These are phyloP conservation scores for Senecio squalidus DNA, from an alignment of 140 eudicot genomes.

Conservation along the genomic window DNA sequence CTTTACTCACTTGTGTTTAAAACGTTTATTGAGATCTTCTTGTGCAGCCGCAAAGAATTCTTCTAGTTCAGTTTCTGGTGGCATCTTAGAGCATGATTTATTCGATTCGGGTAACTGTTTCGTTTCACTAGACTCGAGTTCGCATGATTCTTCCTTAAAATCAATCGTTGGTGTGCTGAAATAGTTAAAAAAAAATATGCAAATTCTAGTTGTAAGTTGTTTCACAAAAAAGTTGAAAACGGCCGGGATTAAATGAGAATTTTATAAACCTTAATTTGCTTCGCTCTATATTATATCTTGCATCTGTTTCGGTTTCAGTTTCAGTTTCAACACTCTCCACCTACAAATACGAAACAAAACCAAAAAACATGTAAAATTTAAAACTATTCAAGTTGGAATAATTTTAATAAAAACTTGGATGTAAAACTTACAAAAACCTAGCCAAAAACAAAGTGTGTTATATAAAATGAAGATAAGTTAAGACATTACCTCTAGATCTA, in stretches of 20 bases:
- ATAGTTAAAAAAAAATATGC: not conserved
- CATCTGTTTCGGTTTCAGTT: conserved; percentile 25
- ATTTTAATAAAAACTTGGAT: conserved; percentile 12
- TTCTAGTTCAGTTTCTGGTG: conserved; percentile 56
- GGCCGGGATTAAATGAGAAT: conserved; percentile 17
- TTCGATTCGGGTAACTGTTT: conserved; percentile 9
- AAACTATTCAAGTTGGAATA: not conserved
- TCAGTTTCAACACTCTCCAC: conserved; percentile 25
- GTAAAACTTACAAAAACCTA: too few relatives aligned
- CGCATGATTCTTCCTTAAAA: conserved; percentile 20
- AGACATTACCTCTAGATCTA: conserved; percentile 47
- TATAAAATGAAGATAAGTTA: too few relatives aligned
- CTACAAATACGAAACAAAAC: conserved; percentile 27
- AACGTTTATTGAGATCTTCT: conserved; percentile 41
- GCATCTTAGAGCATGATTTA: conserved; percentile 32
- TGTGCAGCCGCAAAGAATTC: conserved; percentile 65
- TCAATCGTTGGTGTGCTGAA: conserved; percentile 24
- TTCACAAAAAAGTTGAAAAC: conserved; percentile 19
- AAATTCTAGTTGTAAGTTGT: not conserved
- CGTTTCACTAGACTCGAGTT: conserved; percentile 24
- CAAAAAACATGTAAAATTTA: not conserved
- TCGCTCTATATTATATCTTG: conserved; percentile 22
- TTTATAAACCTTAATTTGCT: too few relatives aligned
- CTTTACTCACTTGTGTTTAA: conserved; percentile 43
- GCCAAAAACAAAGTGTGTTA: too few relatives aligned